phyloP scores from a whole-genome alignment of 1,284 basidiomycete species.

The Rhodotorula sp. region DNA sequence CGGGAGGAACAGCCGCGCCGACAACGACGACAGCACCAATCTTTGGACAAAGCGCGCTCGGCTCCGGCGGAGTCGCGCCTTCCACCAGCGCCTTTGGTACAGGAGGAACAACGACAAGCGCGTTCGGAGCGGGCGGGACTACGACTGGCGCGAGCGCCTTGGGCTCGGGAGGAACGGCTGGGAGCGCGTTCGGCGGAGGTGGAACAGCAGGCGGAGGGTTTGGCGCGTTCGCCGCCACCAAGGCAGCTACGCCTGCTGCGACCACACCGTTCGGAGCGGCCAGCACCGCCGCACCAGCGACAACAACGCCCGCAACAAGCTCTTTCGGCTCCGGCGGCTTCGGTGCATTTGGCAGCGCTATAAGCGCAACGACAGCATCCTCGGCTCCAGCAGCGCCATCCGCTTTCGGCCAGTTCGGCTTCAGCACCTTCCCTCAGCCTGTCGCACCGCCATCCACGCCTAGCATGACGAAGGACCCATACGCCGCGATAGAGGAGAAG shows the following conservation, averaged over 20 bases:
- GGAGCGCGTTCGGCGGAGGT: slow-evolving; percentile 10
- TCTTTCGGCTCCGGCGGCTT: slow-evolving; percentile 43
- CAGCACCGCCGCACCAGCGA: slow-evolving; percentile 28
- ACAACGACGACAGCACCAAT: slow-evolving; percentile 36
- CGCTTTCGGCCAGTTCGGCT: slow-evolving; percentile 46
- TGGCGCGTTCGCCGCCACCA: slow-evolving; percentile 15
- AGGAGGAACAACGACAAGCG: slow-evolving; percentile 19
- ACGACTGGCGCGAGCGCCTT: slow-evolving; percentile 8
- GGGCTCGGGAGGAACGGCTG: slow-evolving; percentile 1
- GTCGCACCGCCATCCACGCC: slow-evolving; percentile 4
- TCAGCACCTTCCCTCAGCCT: slow-evolving; percentile 41
- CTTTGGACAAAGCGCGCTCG: slow-evolving; percentile 21
- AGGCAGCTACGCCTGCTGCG: slow-evolving; percentile 45
- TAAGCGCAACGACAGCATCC: slow-evolving; percentile 8
- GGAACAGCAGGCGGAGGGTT: slow-evolving; percentile 18
- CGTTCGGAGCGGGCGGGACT: not conserved
- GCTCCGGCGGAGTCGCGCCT: slow-evolving; percentile 32
- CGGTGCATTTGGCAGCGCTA: slow-evolving; percentile 20
- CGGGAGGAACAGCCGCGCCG: slow-evolving; percentile 11
- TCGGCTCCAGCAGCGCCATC: slow-evolving; percentile 36
- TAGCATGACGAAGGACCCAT: slow-evolving; percentile 24
- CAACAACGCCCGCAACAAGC: slow-evolving; percentile 41
- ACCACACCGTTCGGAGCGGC: slow-evolving; percentile 41
- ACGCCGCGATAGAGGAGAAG: slow-evolving; percentile 23
- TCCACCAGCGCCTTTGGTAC: slow-evolving; percentile 22